A percentile compares a stretch with the other conserved stretches of the same genome.
These are phyloP conservation scores for Zygosaccharomyces kombuchaensis DNA, from an alignment of 805 yeast species.

Conservation along the genomic window DNA sequence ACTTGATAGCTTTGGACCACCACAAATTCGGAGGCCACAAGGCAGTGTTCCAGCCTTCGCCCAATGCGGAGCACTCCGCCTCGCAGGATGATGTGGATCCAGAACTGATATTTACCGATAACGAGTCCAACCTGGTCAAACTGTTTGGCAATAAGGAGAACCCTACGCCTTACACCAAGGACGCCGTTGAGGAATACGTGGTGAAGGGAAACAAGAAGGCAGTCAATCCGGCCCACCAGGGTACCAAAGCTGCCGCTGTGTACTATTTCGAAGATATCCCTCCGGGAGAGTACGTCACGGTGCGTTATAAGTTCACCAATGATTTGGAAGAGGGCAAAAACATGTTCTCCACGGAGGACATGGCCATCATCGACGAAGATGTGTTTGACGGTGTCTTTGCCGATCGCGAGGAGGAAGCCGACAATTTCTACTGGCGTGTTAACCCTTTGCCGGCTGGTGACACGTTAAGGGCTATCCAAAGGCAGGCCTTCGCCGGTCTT, in stretches of 20 bases:
- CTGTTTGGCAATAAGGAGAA: conserved; percentile 60
- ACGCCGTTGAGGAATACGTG: conserved; percentile 84
- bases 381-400: conserved; percentile 66
- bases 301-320: conserved; percentile 67
- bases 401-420: conserved; percentile 80
- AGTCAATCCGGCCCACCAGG: conserved; percentile 64
- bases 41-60: conserved; percentile 76
- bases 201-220: conserved; percentile 51
- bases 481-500: conserved; percentile 92
- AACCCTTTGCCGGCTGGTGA: conserved; percentile 81
- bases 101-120: conserved; percentile 75
- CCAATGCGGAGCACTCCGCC: conserved; percentile 31
- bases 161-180: conserved; percentile 62
- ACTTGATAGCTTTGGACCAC: conserved; percentile 58
- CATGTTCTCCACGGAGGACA: conserved; percentile 32
- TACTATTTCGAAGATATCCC: conserved; percentile 77
- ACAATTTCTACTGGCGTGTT: conserved; percentile 84
- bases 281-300: conserved; percentile 79
- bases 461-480: conserved; percentile 73
- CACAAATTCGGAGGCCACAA: conserved; percentile 64
- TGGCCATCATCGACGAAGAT: conserved; percentile 59
- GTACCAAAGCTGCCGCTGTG: conserved; percentile 86
- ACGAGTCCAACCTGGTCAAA: conserved; percentile 72
- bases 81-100: conserved; percentile 64
- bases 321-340: conserved; percentile 22